Evolutionary conservation across 768 basidiomycete species (phyloP), one percentile per base, ranked within the genome.

Genomic region (Amyloporia xantha): DNA sequence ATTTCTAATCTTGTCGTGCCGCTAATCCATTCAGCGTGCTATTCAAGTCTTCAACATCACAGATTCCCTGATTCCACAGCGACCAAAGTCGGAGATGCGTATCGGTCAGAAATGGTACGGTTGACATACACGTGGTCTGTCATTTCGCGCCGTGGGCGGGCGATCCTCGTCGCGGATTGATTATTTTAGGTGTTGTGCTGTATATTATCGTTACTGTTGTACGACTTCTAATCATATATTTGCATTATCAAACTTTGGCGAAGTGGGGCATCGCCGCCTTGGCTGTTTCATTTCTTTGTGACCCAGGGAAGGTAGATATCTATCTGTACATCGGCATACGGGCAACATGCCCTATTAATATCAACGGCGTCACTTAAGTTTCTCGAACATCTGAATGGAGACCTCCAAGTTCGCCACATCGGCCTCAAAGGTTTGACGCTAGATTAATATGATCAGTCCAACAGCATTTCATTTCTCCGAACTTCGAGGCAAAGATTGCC

Each of bases 1-100:
- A 35, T 26, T 12, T 30, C 37, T n/a, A 20, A 33, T 41, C 11
- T n/a, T 30, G n/a, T n/a, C n/a, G n/a, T n/a, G n/a, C 25, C 24
- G n/a, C 41, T 13, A 13, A 12, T 42, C 15, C 3, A 37, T 25
- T 27, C 59, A 95, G 92, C 79, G 84, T 10, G 92, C 95, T 6
- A 96, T 90, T 57, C 78, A 91, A 53, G 77, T 86, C 0, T 96
- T 93, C 68, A 68, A 87, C 26, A 94, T 97, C 57, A 82, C 66
- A 0, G 73, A 84, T 52, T 72, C 89, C 2, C 72, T 71, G 52
- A 90, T 97, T 50, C 91, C 92, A 0, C 79, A 82, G 56, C 77
- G 93, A 28, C 73, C 78, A 3, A 72, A 78, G 28, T 77, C 81
- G 1, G 66, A 68, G 52, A 79, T 69, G 21, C 76, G 69, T 52